A percentile compares a stretch with the other conserved stretches of the same genome.
Evolutionary conservation across 495 filamentous ascomycete genomes (phyloP).

Genomic region (Aspergillus mulundensis): DNA sequence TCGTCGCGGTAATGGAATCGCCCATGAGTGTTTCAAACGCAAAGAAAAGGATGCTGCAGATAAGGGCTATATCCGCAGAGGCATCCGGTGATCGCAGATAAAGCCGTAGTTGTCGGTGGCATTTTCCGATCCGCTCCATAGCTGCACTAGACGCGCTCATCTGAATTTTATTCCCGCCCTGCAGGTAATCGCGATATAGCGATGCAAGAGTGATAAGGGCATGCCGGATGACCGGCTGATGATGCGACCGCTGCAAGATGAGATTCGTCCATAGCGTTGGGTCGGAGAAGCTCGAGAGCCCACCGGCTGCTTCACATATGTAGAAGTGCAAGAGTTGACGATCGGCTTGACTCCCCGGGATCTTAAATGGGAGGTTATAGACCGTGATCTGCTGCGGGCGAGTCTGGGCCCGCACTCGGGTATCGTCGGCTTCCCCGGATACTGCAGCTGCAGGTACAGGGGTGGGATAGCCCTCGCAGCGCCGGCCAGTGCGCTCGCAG

Average conservation of each 20-base stretch:
- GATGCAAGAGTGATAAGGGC: slow-evolving; percentile 37
- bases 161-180: not conserved
- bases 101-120: slow-evolving; percentile 19
- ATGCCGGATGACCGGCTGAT: slow-evolving; percentile 37
- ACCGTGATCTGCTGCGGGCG: slow-evolving; percentile 10
- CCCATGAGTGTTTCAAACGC: slow-evolving; percentile 27
- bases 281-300: slow-evolving; percentile 38
- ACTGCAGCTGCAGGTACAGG: not conserved
- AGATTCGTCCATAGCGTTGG: slow-evolving; percentile 37
- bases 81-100: slow-evolving; percentile 17
- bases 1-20: slow-evolving; percentile 20
- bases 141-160: not conserved
- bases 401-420: not conserved
- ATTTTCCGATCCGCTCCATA: slow-evolving; percentile 19
- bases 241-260: slow-evolving; percentile 34
- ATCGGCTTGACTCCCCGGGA: slow-evolving; percentile 31
- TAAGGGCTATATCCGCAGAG: slow-evolving; percentile 22
- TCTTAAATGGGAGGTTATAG: slow-evolving; percentile 33
- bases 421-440: not conserved
- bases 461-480: slow-evolving; percentile 35
- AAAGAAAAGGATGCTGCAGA: slow-evolving; percentile 32
- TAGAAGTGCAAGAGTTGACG: slow-evolving; percentile 38
- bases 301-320: slow-evolving; percentile 23
- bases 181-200: slow-evolving; percentile 15
- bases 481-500: slow-evolving; percentile 32